Percentiles rank a stretch among this genome's conserved stretches.
Evolutionary conservation across 208 protist species (phyloP).

Genomic region (Acanthamoeba divionensis): DNA sequence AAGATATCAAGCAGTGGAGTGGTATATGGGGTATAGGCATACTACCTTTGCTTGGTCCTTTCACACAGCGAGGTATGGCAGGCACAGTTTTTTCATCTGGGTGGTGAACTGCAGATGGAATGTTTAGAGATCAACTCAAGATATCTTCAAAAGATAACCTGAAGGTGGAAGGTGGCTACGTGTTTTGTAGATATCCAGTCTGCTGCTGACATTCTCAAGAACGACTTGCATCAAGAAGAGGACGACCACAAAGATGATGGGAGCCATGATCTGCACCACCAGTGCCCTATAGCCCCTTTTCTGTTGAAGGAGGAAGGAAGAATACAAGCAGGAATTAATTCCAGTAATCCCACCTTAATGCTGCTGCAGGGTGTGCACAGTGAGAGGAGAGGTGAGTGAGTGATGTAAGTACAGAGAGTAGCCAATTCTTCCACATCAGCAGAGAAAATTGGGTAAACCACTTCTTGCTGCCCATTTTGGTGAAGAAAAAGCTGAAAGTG

Average conservation of each 20-base stretch:
- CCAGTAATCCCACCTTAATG: too few species aligned
- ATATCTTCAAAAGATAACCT: not conserved
- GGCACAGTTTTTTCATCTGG: not conserved
- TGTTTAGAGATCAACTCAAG: not conserved
- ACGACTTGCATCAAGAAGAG: too few species aligned
- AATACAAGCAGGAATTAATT: not conserved
- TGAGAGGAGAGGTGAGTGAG: not conserved
- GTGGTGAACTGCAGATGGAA: not conserved
- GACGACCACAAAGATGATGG: slow-evolving; percentile 21
- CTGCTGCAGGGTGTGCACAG: too few species aligned
- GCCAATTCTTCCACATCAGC: slow-evolving; percentile 53
- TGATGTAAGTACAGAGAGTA: not conserved
- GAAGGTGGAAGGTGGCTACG: not conserved
- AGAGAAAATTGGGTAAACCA: slow-evolving; percentile 42
- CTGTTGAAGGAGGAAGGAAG: not conserved
- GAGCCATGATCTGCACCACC: not conserved
- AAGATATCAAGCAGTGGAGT: too few species aligned
- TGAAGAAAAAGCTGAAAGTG: too few species aligned
- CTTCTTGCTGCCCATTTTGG: too few species aligned
- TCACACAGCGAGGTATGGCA: slow-evolving; percentile 10
- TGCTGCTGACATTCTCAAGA: not conserved
- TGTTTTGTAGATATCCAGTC: not conserved
- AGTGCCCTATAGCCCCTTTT: not conserved
- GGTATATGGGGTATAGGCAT: not conserved
- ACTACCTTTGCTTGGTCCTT: not conserved